Evolutionary conservation across 441 rosid species (phyloP).

Genomic region (Hura crepitans): DNA sequence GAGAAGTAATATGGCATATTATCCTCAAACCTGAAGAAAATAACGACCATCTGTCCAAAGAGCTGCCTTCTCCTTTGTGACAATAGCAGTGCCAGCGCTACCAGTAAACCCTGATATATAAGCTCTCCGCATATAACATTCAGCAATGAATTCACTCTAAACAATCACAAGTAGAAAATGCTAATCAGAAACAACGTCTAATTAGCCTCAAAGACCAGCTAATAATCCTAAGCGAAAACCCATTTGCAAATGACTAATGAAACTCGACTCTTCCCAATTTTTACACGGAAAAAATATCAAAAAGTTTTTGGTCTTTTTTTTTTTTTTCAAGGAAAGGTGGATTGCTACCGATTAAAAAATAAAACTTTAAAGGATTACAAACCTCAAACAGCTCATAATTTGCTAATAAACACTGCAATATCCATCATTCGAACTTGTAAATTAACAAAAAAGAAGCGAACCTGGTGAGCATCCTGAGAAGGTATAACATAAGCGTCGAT

Average conservation of each 20-base stretch:
- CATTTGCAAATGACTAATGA: background rate
- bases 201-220: background rate
- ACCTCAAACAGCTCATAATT: background rate
- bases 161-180: slow-evolving; percentile 17
- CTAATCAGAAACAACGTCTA: background rate
- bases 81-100: slow-evolving; percentile 89
- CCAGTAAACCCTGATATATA: slow-evolving; percentile 87
- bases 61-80: slow-evolving; percentile 89
- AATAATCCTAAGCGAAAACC: background rate
- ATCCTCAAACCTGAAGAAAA: slow-evolving; percentile 77
- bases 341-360: background rate
- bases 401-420: background rate
- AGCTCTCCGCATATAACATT: slow-evolving; percentile 80
- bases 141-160: slow-evolving; percentile 97
- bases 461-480: slow-evolving; percentile 99
- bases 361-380: background rate
- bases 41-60: slow-evolving; percentile 98
- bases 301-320: too few species aligned
- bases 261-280: background rate
- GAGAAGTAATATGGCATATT: background rate
- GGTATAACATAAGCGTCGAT: slow-evolving; percentile 90
- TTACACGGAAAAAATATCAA: background rate
- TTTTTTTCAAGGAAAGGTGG: too few species aligned
- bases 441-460: slow-evolving; percentile 13
- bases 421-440: too few species aligned